Percentiles rank a stretch among this genome's conserved stretches.
Evolutionary conservation across 495 filamentous ascomycete species (phyloP).

Genomic region (Thermothielavioides terrestris): DNA sequence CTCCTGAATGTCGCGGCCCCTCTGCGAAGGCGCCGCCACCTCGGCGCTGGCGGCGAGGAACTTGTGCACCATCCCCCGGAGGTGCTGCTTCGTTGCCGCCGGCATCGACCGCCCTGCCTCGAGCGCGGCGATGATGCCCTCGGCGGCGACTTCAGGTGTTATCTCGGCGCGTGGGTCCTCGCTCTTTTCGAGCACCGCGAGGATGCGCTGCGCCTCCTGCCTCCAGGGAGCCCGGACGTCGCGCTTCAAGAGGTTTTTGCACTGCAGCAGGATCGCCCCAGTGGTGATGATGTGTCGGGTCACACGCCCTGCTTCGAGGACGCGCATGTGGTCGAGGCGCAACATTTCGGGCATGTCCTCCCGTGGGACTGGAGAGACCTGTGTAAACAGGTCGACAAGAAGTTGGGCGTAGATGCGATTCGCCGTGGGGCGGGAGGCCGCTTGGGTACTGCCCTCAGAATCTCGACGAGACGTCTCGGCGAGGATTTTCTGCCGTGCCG

Average conservation of each 20-base stretch:
- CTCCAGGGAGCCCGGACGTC: conserved; percentile 89
- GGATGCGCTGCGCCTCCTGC: conserved; percentile 69
- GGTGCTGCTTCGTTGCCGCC: conserved; percentile 47
- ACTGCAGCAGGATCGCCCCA: conserved; percentile 74
- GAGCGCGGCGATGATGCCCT: conserved; percentile 66
- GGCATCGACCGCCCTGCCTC: conserved; percentile 79
- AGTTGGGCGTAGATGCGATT: conserved; percentile 79
- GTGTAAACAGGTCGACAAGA: conserved; percentile 48
- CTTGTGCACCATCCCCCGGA: conserved; percentile 45
- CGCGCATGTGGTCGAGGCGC: conserved; percentile 64
- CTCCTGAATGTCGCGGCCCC: conserved; percentile 51
- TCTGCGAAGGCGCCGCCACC: conserved; percentile 22
- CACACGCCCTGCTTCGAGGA: conserved; percentile 55
- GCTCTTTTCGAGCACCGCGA: conserved; percentile 40
- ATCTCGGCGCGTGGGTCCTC: conserved; percentile 39
- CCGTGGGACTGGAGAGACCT: conserved; percentile 42
- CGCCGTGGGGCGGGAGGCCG: conserved; percentile 45
- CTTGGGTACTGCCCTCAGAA: conserved; percentile 54
- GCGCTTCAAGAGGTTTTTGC: conserved; percentile 90
- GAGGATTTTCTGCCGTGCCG: conserved; percentile 56
- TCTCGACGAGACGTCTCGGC: conserved; percentile 66
- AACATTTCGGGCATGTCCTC: conserved; percentile 76
- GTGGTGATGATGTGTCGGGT: conserved; percentile 70
- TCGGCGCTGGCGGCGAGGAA: conserved; percentile 38
- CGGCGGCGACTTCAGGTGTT: conserved; percentile 46